Evolutionary conservation across 352 stramenopile genomes (phyloP).

Genomic region (Globisporangium orthogonon): DNA sequence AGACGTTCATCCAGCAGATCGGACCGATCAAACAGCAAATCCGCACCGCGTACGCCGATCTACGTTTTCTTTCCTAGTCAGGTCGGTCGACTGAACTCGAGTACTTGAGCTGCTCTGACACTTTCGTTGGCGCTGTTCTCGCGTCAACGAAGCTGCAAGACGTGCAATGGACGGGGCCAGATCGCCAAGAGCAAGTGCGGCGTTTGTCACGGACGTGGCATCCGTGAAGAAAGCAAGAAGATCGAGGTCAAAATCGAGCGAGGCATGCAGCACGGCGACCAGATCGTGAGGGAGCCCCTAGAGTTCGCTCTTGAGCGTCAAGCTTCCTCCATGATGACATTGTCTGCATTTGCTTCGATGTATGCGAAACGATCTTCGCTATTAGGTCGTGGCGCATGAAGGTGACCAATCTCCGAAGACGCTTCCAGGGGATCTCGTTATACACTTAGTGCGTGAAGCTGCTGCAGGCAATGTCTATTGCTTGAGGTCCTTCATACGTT

Average conservation of each 20-base stretch:
- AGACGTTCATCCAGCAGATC: slow-evolving; percentile 30
- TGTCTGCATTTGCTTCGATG: too few relatives aligned
- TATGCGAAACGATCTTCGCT: not conserved
- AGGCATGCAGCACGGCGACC: slow-evolving; percentile 32
- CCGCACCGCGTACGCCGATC: slow-evolving; percentile 8
- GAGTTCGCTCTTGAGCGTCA: not conserved
- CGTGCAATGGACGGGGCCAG: not conserved
- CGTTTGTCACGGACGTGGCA: slow-evolving; percentile 9
- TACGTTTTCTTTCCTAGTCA: not conserved
- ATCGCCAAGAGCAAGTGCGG: not conserved
- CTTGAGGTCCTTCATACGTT: not conserved
- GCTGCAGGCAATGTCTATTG: too few relatives aligned
- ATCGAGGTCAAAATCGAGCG: slow-evolving; percentile 20
- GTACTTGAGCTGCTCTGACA: not conserved
- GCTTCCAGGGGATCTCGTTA: not conserved
- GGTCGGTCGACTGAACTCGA: too few relatives aligned
- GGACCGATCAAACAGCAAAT: slow-evolving; percentile 34
- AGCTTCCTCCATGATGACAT: not conserved
- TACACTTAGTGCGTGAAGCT: not conserved
- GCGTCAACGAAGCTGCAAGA: not conserved
- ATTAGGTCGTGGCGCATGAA: not conserved
- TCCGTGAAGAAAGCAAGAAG: slow-evolving; percentile 15
- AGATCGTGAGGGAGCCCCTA: slow-evolving; percentile 11
- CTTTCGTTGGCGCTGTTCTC: not conserved
- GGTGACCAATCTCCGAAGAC: not conserved